Percentiles rank a stretch among this genome's conserved stretches.
These are phyloP conservation scores for Xylaria sp. DNA, from an alignment of 495 filamentous ascomycete genomes.

Conservation along the genomic window DNA sequence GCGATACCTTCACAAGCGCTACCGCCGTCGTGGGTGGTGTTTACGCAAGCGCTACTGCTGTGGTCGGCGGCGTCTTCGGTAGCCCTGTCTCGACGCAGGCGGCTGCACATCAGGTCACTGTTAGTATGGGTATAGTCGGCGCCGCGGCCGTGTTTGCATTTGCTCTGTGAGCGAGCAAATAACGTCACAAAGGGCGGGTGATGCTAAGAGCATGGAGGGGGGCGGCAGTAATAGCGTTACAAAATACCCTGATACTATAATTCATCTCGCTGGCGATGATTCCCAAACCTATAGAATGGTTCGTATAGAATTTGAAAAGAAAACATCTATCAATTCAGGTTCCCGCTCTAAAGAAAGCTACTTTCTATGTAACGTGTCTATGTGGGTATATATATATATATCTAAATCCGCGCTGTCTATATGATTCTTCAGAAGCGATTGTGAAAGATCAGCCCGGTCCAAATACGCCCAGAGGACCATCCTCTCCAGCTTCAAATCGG, in stretches of 20 bases:
- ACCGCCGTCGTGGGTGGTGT: background rate
- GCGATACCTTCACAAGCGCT: background rate
- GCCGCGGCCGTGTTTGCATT: constrained; percentile 41
- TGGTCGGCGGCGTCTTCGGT: background rate
- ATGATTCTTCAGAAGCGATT: constrained; percentile 2
- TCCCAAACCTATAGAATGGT: background rate
- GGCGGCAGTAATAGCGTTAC: background rate
- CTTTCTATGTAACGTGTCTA: constrained; percentile 15
- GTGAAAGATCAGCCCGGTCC: constrained; percentile 46
- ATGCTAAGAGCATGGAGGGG: background rate
- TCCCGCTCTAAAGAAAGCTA: background rate
- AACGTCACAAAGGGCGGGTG: background rate
- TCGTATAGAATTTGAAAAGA: background rate
- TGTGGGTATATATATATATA: constrained; percentile 17
- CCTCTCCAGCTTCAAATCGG: constrained; percentile 56
- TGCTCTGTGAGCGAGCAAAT: constrained; percentile 35
- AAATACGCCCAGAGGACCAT: constrained; percentile 55
- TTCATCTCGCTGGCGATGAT: background rate
- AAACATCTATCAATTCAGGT: background rate
- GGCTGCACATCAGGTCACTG: constrained; percentile 31
- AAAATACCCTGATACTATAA: background rate
- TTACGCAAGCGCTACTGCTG: background rate
- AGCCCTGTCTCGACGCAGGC: constrained; percentile 19
- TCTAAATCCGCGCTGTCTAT: constrained; percentile 12
- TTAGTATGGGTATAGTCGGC: constrained; percentile 34